Base-by-base conservation (phyloP, 2,329 filamentous ascomycete genomes). In the Penicillium occitanis region DNA sequence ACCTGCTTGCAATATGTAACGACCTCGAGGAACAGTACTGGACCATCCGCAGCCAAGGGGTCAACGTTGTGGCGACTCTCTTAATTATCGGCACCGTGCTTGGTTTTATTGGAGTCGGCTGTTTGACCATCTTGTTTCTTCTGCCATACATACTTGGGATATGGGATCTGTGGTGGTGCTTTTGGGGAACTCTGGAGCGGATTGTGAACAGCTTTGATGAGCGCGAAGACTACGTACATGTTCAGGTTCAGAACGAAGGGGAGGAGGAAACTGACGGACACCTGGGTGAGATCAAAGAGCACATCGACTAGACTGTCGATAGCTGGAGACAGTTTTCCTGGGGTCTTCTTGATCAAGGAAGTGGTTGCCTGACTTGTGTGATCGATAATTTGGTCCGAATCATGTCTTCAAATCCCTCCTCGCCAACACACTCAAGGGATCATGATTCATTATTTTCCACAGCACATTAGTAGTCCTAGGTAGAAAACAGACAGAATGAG, bases 1-100 rank as follows among this genome's bases (percentile, higher is more conserved):
- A 66, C 33, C 25, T 66, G 5, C 60, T 66, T 5, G 64, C 59
- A 6, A 28, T 66, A 1, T 22, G 63, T 5, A 40, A 51, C 22
- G 64, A 66, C 22, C 59, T 66, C 28, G 60, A 66, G 37, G 46
- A 8, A 1, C 64, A 66, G 13, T 58, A 57, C 5, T 14, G 22
- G 1, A 66, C 51, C 1, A 66, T 66, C 25, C 60, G 59, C 5
- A 42, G 42, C 35, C 2, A 13, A 1, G 64, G 37, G 13, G 22
- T 58, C 17, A 8, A 51, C 13, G 17, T 33, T 8, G 30, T 63
- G 13, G 42, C 57, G 25, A 62, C 59, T 40, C 17, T 66, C 30
- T 22, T 66, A 4, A 10, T 51, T 10, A 17, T 14, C 17, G n/a
- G 48, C 11, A 11, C 35, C 1, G 2, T 58, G 11, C 19, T 66